These are phyloP conservation scores for Terfezia boudieri DNA, from an alignment of 495 filamentous ascomycete species.

Conservation along the genomic window DNA sequence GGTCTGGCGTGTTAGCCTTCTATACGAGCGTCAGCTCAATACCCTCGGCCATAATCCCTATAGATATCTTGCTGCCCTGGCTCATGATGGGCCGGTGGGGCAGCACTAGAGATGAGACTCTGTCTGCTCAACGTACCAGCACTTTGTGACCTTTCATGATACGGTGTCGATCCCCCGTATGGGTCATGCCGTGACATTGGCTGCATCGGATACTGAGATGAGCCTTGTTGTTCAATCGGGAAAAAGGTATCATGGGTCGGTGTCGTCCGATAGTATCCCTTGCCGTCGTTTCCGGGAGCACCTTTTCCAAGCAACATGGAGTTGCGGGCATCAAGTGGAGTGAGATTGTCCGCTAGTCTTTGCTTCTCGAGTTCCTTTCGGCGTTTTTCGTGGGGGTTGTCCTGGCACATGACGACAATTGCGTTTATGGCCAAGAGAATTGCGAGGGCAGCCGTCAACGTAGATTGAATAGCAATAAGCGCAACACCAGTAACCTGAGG, in stretches of 20 bases:
- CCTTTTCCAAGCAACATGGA: conserved; percentile 44
- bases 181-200: neutral
- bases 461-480: conserved; percentile 70
- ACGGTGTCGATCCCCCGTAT: neutral
- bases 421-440: conserved; percentile 83
- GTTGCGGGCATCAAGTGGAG: conserved; percentile 73
- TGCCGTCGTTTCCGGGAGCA: conserved; percentile 16
- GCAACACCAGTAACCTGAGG: conserved; percentile 39
- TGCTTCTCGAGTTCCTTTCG: conserved; percentile 77
- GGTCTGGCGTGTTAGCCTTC: no score
- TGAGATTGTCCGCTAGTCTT: conserved; percentile 60
- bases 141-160: neutral
- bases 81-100: neutral
- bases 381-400: conserved; percentile 70
- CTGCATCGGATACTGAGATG: no score
- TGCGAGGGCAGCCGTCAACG: conserved; percentile 60
- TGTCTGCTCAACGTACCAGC: neutral
- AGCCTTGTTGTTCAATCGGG: neutral
- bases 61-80: neutral
- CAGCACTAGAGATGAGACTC: neutral
- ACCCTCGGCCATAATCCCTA: no score
- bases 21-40: no score
- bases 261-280: conserved; percentile 12
- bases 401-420: conserved; percentile 52
- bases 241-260: conserved; percentile 11